These are phyloP conservation scores for Botrytis aclada DNA, from an alignment of 2,329 filamentous ascomycete species.

Conservation along the genomic window DNA sequence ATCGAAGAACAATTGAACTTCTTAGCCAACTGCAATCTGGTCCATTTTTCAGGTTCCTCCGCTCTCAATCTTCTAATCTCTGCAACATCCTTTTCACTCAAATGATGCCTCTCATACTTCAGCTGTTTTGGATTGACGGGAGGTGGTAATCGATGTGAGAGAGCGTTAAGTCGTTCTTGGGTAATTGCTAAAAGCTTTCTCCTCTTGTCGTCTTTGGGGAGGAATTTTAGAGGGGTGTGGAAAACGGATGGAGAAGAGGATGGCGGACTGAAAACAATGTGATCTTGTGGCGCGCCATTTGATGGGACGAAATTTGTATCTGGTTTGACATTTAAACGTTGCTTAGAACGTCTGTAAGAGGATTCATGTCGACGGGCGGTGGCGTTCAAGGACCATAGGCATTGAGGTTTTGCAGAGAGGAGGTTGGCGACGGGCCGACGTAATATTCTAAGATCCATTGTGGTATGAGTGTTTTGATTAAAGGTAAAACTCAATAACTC, in stretches of 20 bases:
- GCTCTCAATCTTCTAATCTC: constrained; percentile 57
- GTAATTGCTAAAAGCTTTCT: constrained; percentile 32
- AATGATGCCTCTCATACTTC: constrained; percentile 44
- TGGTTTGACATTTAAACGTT: constrained; percentile 51
- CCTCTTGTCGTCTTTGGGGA: constrained; percentile 47
- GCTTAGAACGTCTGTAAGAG: constrained; percentile 37
- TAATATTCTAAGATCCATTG: constrained; percentile 36
- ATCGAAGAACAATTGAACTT: constrained; percentile 54
- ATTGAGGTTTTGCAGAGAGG: constrained; percentile 32
- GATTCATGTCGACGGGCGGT: constrained; percentile 37
- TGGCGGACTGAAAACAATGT: constrained; percentile 58
- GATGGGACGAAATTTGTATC: constrained; percentile 55
- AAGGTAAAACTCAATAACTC: not conserved
- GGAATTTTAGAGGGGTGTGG: constrained; percentile 66
- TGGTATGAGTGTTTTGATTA: constrained; percentile 9
- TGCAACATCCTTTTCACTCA: constrained; percentile 53
- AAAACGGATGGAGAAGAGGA: constrained; percentile 54
- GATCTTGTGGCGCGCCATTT: constrained; percentile 40
- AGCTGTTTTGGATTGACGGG: constrained; percentile 24
- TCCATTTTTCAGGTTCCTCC: constrained; percentile 55
- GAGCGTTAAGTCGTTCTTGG: constrained; percentile 24
- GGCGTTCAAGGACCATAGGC: constrained; percentile 31
- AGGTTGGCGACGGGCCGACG: constrained; percentile 33
- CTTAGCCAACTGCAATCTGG: constrained; percentile 49
- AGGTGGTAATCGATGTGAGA: constrained; percentile 30